Conservation (phyloP, 352 stramenopile genomes). For the Globisporangium perplexum region DNA sequence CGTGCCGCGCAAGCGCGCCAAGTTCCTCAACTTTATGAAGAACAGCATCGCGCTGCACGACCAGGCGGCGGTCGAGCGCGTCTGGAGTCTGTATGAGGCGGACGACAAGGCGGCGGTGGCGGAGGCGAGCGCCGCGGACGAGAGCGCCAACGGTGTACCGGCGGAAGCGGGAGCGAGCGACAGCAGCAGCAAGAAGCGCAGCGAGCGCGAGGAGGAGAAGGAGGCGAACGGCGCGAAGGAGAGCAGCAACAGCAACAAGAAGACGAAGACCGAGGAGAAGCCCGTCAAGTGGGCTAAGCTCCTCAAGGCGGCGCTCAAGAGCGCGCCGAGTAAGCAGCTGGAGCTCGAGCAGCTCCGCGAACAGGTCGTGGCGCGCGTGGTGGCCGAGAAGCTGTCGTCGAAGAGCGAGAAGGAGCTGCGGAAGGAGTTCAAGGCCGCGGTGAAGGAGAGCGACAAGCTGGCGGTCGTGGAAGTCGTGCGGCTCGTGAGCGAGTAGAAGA, state of each 20-base stretch:
- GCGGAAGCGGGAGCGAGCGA: slow-evolving; percentile 12
- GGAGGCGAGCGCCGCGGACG: slow-evolving; percentile 22
- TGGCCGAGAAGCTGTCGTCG: slow-evolving; percentile 31
- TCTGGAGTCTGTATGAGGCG: slow-evolving; percentile 71
- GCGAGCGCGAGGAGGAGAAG: slow-evolving; percentile 20
- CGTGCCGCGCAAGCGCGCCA: slow-evolving; percentile 90
- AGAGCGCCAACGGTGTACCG: slow-evolving; percentile 44
- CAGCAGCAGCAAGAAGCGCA: slow-evolving; percentile 12
- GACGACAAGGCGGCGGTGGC: slow-evolving; percentile 43
- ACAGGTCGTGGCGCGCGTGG: slow-evolving; percentile 38
- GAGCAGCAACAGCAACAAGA: slow-evolving; percentile 28
- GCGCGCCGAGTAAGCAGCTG: slow-evolving; percentile 31
- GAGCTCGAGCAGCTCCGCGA: slow-evolving; percentile 46
- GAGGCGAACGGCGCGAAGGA: slow-evolving; percentile 29
- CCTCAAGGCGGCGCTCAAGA: slow-evolving; percentile 53
- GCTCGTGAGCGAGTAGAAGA: slow-evolving; percentile 19
- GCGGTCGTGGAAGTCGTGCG: slow-evolving; percentile 46
- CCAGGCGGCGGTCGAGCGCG: slow-evolving; percentile 39
- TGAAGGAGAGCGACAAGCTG: slow-evolving; percentile 35
- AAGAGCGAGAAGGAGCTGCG: slow-evolving; percentile 65
- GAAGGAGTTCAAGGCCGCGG: slow-evolving; percentile 52
- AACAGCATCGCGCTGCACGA: slow-evolving; percentile 73
- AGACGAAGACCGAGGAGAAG: slow-evolving; percentile 23
- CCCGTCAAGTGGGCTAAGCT: slow-evolving; percentile 70
- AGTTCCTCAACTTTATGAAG: slow-evolving; percentile 91